Evolutionary conservation across 768 basidiomycete species (phyloP), one percentile per base, ranked within the genome.

Genomic region (Tulasnella sp.): DNA sequence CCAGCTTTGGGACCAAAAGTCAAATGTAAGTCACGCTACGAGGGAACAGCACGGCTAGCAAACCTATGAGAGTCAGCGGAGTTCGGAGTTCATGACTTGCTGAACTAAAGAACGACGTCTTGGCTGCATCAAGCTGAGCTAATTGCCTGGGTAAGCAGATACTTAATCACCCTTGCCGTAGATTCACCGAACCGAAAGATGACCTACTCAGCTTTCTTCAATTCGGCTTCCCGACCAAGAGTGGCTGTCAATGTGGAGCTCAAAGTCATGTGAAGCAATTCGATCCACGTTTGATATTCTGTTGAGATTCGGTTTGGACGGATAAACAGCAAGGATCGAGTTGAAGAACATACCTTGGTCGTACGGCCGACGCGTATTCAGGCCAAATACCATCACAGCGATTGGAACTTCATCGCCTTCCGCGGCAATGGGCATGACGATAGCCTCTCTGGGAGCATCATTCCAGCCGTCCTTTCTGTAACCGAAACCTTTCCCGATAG

Each of bases 81-180:
- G 85, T 85, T 64, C 84, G 78, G 41, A 85, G 82, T 78, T 85
- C 84, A 77, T 85, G 84, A 46, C 82, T 83, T 11, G 80, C 83
- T 42, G 83, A 85, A 60, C 81, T 81, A 82, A 85, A 85, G 73
- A 85, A 84, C 3, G 84, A 79, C 5, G 84, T 84, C 69, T 85
- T 85, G 1, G 84, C 84, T 3, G 82, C 81, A 72, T 85, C 84
- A 5, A 85, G 80, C 75, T 83, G 81, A 3, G 83, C 84, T 20
- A 85, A 80, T 69, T 83, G 83, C 58, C 83, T 84, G 69, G 12
- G 41, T 37, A 37, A 72, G 11, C 11, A 40, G 24, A n/a, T 6
- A 9, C 42, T 31, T 20, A 77, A 14, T 69, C 34, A 28, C 3
- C 80, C 4, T 31, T 54, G 24, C 8, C 1, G 75, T 16, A 5